A percentile compares a stretch with the other conserved stretches of the same genome.
Conservation (phyloP, 2,329 filamentous ascomycete species). For the Amesomyces nigricolor region DNA sequence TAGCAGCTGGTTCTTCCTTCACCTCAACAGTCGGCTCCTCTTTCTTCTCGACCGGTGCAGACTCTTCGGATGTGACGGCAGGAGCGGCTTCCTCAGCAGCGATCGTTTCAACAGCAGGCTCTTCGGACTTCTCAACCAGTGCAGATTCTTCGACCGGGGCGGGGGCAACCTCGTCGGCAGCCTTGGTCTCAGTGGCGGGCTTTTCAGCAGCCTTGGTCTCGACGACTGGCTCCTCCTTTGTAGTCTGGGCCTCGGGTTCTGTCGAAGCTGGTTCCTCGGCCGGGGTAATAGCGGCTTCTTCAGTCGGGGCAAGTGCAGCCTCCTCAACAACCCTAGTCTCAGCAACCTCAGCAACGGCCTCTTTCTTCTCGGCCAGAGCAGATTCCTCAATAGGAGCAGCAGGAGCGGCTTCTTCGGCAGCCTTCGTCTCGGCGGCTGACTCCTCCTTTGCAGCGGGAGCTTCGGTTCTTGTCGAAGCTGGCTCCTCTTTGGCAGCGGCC, state of each 20-base stretch:
- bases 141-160: background rate
- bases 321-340: too few relatives aligned
- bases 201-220: background rate
- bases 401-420: background rate
- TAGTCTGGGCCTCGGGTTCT: too few relatives aligned
- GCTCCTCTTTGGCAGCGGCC: slow-evolving; percentile 6
- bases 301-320: too few relatives aligned
- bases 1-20: slow-evolving; percentile 5
- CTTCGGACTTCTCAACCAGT: background rate
- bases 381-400: background rate
- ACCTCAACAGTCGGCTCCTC: background rate
- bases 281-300: too few relatives aligned
- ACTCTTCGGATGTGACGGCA: too few relatives aligned
- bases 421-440: too few relatives aligned
- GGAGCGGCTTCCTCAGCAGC: background rate
- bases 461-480: background rate
- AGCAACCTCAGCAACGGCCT: too few relatives aligned
- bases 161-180: background rate
- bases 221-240: too few relatives aligned
- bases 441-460: background rate
- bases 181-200: background rate
- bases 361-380: background rate
- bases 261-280: too few relatives aligned
- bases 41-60: too few relatives aligned
- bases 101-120: slow-evolving; percentile 1